A percentile compares a stretch with the other conserved stretches of the same genome.
These are phyloP conservation scores for Aegilops umbellulata DNA, from an alignment of 176 grass and related monocot species.

Conservation along the genomic window DNA sequence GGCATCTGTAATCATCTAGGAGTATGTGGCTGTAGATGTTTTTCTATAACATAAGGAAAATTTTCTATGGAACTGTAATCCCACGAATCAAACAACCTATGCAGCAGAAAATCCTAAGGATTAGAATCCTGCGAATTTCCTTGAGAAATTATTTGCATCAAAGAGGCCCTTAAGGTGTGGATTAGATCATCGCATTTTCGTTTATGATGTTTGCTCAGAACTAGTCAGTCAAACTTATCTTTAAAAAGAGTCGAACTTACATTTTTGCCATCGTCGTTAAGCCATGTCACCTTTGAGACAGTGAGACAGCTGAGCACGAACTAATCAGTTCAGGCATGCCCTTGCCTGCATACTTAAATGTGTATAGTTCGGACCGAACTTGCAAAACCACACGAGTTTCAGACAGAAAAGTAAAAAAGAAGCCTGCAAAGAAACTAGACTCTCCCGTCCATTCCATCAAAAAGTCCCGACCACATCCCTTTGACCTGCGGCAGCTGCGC, in stretches of 20 bases:
- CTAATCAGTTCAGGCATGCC: neutral
- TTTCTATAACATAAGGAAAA: too few relatives aligned
- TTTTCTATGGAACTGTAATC: too few relatives aligned
- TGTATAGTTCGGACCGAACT: neutral
- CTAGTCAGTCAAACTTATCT: neutral
- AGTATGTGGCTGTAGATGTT: too few relatives aligned
- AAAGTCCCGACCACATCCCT: slow-evolving; percentile 82
- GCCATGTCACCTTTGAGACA: neutral
- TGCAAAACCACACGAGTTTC: neutral
- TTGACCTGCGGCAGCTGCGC: slow-evolving; percentile 85
- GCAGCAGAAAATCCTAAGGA: too few relatives aligned
- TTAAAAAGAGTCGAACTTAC: too few relatives aligned
- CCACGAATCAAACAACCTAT: too few relatives aligned
- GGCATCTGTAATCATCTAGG: too few relatives aligned
- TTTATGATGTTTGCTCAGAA: neutral
- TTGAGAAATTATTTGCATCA: too few relatives aligned
- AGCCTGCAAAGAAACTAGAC: slow-evolving; percentile 20
- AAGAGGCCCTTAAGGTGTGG: neutral
- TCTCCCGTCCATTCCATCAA: slow-evolving; percentile 97
- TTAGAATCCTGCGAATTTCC: too few relatives aligned
- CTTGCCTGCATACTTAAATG: neutral
- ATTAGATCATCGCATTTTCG: neutral
- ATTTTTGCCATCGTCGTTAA: neutral
- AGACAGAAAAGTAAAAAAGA: too few relatives aligned
- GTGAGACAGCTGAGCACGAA: neutral